These are phyloP conservation scores for Kwoniella dejecticola DNA, from an alignment of 768 basidiomycete genomes.

Conservation along the genomic window DNA sequence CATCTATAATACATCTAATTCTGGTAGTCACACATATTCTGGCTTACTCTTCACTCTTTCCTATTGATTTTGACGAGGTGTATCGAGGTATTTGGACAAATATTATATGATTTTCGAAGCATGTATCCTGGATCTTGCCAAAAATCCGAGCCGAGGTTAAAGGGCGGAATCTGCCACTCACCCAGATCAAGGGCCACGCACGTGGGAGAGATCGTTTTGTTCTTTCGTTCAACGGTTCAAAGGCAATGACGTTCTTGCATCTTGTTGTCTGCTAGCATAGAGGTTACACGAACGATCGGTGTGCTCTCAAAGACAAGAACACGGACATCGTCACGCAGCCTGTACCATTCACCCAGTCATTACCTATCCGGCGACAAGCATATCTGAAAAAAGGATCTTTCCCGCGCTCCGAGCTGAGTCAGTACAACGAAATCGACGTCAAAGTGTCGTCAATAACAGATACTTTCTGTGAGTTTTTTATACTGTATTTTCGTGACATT, in stretches of 20 bases:
- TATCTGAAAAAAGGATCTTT: not conserved
- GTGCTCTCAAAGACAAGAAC: too few species aligned
- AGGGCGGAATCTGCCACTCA: too few species aligned
- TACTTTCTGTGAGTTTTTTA: constrained; percentile 14
- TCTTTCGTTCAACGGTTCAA: not conserved
- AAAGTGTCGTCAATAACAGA: constrained; percentile 20
- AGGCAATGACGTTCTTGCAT: not conserved
- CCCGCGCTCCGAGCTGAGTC: too few species aligned
- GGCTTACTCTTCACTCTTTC: not conserved
- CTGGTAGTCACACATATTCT: not conserved
- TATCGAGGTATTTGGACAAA: not conserved
- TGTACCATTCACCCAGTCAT: too few species aligned
- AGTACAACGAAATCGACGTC: not conserved
- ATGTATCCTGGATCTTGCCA: not conserved
- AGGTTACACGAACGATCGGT: too few species aligned
- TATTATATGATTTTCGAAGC: not conserved
- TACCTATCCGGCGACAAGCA: too few species aligned
- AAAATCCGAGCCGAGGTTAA: not conserved
- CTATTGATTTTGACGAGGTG: not conserved
- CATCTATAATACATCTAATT: not conserved
- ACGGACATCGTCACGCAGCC: too few species aligned
- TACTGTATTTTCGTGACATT: too few species aligned
- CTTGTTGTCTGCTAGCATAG: not conserved
- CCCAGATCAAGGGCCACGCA: not conserved
- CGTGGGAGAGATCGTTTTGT: not conserved